Evolutionary conservation across 2,329 filamentous ascomycete species (phyloP), one percentile per base, ranked within the genome.

Genomic region (Aspergillus sp.): DNA sequence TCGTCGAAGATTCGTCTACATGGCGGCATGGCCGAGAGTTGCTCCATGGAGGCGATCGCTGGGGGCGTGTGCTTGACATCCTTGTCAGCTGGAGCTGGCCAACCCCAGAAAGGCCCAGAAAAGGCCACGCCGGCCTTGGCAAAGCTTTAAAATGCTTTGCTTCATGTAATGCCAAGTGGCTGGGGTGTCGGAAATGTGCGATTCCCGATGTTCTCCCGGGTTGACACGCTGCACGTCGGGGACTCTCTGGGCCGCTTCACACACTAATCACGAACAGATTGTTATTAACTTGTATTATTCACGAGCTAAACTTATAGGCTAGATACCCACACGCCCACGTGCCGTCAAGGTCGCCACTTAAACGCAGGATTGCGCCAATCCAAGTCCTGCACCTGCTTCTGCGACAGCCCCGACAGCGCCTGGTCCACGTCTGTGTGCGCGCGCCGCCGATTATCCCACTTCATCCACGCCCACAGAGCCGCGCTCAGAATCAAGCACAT

Each of bases 361-460:
- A 64, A 64, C 11, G 45, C 82, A 3, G 87, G 87, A 72, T 90
- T 86, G 62, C 79, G 82, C 85, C 85, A 89, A 65, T 89, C 86
- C 63, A 89, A 68, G 66, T 86, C 82, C 64, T 85, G 80, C 31
- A 87, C 77, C 64, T 86, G 73, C 64, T 79, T 72, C 58, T 76
- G 73, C 6, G 76, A 77, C 66, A 87, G 57, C 0, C 84, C 85
- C 1, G 75, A 77, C 61, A 89, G 68, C 60, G 84, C 82, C 5
- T 76, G 70, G 68, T 86, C 85, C 4, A 84, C 75, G 67, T 85
- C 80, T 44, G 78, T 77, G n/a, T 64, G 67, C 19, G 82, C 82
- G 50, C 86, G 79, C 65, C 77, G 80, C 68, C 76, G 81, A 66
- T 91, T 91, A 64, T 89, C 84, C 68, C 69, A 72, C 52, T 76